These are phyloP conservation scores for Lepraria neglecta DNA, from an alignment of 495 filamentous ascomycete genomes.

Conservation along the genomic window DNA sequence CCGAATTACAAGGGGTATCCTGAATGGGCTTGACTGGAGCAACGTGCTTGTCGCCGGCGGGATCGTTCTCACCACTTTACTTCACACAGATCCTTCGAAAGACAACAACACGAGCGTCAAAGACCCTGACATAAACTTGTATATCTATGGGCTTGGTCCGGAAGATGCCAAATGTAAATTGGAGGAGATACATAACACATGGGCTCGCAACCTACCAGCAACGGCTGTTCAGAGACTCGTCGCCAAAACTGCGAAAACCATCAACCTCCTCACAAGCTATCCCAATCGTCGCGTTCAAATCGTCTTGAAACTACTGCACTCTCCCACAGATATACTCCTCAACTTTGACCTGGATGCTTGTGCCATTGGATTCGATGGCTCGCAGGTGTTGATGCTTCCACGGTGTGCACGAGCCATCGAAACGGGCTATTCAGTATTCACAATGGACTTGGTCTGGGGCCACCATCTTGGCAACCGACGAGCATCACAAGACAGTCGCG, in stretches of 20 bases:
- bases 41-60: slow-evolving; percentile 35
- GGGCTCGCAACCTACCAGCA: slow-evolving; percentile 28
- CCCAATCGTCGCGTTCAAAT: slow-evolving; percentile 35
- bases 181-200: slow-evolving; percentile 31
- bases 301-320: slow-evolving; percentile 31
- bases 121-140: slow-evolving; percentile 33
- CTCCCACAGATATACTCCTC: slow-evolving; percentile 31
- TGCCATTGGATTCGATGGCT: slow-evolving; percentile 36
- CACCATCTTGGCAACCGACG: slow-evolving; percentile 34
- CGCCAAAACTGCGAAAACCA: slow-evolving; percentile 32
- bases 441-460: slow-evolving; percentile 36
- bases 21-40: slow-evolving; percentile 34
- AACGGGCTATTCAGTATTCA: slow-evolving; percentile 37
- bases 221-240: slow-evolving; percentile 17
- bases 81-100: slow-evolving; percentile 24
- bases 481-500: slow-evolving; percentile 29
- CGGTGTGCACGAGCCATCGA: slow-evolving; percentile 35
- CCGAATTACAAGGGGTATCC: slow-evolving; percentile 28
- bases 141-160: slow-evolving; percentile 32
- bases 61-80: slow-evolving; percentile 29
- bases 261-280: slow-evolving; percentile 31
- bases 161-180: slow-evolving; percentile 33
- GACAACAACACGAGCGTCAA: slow-evolving; percentile 15
- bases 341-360: slow-evolving; percentile 38
- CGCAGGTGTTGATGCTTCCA: slow-evolving; percentile 34